Evolutionary conservation across 2,329 filamentous ascomycete species (phyloP), one percentile per base, ranked within the genome.

Genomic region (Sporothrix globosa): DNA sequence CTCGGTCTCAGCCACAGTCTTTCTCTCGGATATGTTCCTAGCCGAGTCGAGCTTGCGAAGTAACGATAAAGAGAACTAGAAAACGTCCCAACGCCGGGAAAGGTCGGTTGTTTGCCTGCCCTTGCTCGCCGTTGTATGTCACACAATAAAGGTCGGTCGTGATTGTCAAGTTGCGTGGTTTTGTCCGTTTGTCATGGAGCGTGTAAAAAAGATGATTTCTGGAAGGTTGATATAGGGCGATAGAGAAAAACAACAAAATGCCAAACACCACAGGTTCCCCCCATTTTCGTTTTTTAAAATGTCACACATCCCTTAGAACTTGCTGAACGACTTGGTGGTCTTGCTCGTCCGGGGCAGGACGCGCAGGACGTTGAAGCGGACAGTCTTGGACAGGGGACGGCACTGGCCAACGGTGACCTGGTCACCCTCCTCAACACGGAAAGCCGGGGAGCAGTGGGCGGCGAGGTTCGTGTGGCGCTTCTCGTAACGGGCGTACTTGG

Each of bases 391-490:
- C 81, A 99, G 89, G 81, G 96, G 96, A 85, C 96, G 89, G 92
- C 96, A 99, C 89, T 99, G 96, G 86, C 96, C 96, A 84, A 99
- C 95, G 79, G 95, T 97, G 80, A 99, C 96, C 87, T 95, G 91
- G 86, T 99, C 96, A 90, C 96, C 96, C 83, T 98, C 95, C 88
- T 97, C 92, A 80, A 98, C 94, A 97, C 96, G 96, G 93, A 99
- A 99, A 84, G 95, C 95, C 80, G 96, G 96, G 76, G 94, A 97
- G 81, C 98, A 95, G 90, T 99, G 96, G 78, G 95, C 96, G 81
- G 96, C 93, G 77, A 99, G 89, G 91, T 99, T 99, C 92, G 97
- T 97, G 92, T 99, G 96, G 84, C 96, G 90, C 91, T 97, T 98
- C 93, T 99, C 96, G 86, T 99, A 99, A 91, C 96, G 92, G 83